Conservation (phyloP, 495 filamentous ascomycete genomes). For the Aspergillus diversus region DNA sequence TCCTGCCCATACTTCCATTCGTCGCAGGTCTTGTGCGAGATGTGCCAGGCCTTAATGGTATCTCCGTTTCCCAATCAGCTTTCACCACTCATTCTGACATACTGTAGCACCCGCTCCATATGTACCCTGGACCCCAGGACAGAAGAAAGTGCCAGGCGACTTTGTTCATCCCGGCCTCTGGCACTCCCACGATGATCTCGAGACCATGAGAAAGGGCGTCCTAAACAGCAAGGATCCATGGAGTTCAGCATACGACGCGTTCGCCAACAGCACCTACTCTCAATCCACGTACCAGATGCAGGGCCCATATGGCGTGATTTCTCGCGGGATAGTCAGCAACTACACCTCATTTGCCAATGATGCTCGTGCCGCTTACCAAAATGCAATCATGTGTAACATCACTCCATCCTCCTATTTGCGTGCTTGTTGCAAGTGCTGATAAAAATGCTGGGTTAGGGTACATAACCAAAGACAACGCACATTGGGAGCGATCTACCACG, state of each 20-base stretch:
- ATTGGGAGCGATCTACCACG: constrained; percentile 34
- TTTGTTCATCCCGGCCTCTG: constrained; percentile 18
- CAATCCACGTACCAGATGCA: constrained; percentile 34
- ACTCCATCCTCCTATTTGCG: too few relatives aligned
- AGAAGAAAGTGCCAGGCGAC: too few relatives aligned
- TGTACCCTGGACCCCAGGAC: too few relatives aligned
- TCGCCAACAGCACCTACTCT: constrained; percentile 20
- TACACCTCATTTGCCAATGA: constrained; percentile 38
- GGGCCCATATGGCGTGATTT: constrained; percentile 30
- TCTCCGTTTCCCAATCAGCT: too few relatives aligned
- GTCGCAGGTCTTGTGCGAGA: too few relatives aligned
- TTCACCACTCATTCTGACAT: too few relatives aligned
- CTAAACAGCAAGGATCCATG: constrained; percentile 12
- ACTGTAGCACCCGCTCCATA: too few relatives aligned
- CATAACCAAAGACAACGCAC: constrained; percentile 35
- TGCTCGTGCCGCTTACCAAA: constrained; percentile 37
- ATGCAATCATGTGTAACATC: constrained; percentile 44
- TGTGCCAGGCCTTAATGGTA: too few relatives aligned
- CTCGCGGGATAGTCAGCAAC: constrained; percentile 33
- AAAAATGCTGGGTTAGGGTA: too few relatives aligned
- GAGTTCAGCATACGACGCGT: constrained; percentile 7
- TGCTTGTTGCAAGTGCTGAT: too few relatives aligned
- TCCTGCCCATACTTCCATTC: too few relatives aligned
- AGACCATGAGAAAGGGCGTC: constrained; percentile 9
- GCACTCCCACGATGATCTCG: constrained; percentile 20